Conservation (phyloP, 106 monocot genomes). For the Ottelia alismoides region DNA sequence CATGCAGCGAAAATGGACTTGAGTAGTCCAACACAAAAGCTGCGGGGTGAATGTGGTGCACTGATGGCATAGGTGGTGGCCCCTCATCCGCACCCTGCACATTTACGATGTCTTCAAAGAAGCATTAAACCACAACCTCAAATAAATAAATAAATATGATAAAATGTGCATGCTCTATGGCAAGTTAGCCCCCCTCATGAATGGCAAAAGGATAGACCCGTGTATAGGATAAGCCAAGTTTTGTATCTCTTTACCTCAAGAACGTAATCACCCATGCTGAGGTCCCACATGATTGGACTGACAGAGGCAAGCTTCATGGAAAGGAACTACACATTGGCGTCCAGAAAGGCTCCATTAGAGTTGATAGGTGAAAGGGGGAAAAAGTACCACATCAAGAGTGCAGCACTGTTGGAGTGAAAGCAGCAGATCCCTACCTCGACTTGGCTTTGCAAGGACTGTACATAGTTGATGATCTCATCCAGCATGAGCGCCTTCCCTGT, state of each 20-base stretch:
- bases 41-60: no score
- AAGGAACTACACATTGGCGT: conserved; percentile 59
- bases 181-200: no score
- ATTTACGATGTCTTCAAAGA: background rate
- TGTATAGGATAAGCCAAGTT: no score
- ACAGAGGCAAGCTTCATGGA: conserved; percentile 73
- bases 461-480: conserved; percentile 93
- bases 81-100: conserved; percentile 24
- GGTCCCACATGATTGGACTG: conserved; percentile 31
- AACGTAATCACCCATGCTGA: conserved; percentile 22
- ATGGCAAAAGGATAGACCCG: background rate
- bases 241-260: conserved; percentile 14
- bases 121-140: background rate
- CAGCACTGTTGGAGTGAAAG: no score
- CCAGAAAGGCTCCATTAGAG: no score
- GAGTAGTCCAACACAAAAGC: no score
- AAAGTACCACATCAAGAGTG: no score
- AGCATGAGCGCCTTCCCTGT: conserved; percentile 65
- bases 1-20: conserved; percentile 19
- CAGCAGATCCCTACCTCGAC: conserved; percentile 86
- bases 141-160: background rate
- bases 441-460: conserved; percentile 84
- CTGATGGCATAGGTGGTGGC: no score
- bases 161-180: background rate
- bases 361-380: no score